Percentiles rank a stretch among this genome's conserved stretches.
These are phyloP conservation scores for Dothideomycetes sp. DNA, from an alignment of 2,329 filamentous ascomycete genomes.

Conservation along the genomic window DNA sequence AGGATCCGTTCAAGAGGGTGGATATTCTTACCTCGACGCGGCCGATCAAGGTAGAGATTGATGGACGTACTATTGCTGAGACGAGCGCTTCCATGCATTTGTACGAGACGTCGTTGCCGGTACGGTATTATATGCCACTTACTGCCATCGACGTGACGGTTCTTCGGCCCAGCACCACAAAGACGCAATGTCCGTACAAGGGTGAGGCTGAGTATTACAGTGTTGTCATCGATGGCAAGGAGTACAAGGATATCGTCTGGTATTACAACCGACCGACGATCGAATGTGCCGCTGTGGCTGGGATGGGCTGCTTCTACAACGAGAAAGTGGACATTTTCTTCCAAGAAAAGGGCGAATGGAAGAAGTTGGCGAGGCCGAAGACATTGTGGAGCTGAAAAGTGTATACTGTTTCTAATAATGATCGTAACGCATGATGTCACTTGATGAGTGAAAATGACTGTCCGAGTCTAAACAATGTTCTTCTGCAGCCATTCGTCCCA, in stretches of 20 bases:
- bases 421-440: too few species aligned
- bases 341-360: constrained; percentile 31
- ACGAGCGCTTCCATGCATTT: constrained; percentile 39
- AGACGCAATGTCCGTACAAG: constrained; percentile 57
- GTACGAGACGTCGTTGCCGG: constrained; percentile 48
- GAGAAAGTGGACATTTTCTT: constrained; percentile 58
- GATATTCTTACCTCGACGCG: constrained; percentile 49
- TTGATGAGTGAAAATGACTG: too few species aligned
- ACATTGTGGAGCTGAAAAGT: constrained; percentile 16
- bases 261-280: constrained; percentile 47
- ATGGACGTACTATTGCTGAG: constrained; percentile 38
- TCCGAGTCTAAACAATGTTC: constrained; percentile 50
- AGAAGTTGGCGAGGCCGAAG: constrained; percentile 19
- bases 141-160: constrained; percentile 32
- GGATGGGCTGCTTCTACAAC: constrained; percentile 51
- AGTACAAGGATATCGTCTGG: constrained; percentile 47
- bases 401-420: too few species aligned
- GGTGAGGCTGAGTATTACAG: constrained; percentile 54
- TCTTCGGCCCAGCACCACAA: constrained; percentile 39
- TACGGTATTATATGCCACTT: constrained; percentile 48
- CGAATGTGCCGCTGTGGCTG: constrained; percentile 46
- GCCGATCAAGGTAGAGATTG: constrained; percentile 38
- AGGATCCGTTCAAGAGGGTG: constrained; percentile 56
- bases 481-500: constrained; percentile 76
- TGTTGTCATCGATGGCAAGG: constrained; percentile 35